These are phyloP conservation scores for Heliosperma pusillum DNA, from an alignment of 148 eudicot genomes.

Conservation along the genomic window DNA sequence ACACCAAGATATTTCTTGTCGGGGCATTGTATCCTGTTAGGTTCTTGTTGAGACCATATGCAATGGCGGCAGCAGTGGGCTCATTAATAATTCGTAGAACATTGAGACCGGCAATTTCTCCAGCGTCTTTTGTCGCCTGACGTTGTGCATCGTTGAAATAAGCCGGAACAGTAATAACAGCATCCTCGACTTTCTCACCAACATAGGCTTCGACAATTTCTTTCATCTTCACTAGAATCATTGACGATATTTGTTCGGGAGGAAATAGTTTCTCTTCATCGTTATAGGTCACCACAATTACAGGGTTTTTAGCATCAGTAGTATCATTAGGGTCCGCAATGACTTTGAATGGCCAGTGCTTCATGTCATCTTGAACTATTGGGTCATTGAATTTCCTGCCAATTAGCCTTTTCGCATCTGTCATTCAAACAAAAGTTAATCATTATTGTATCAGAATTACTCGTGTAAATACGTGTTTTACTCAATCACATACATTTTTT, in stretches of 20 bases:
- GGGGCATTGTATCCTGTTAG: too few relatives aligned
- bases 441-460: too few relatives aligned
- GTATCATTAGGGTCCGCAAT: too few relatives aligned
- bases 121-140: constrained; percentile 14
- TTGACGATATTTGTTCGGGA: constrained; percentile 23
- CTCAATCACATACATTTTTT: too few relatives aligned
- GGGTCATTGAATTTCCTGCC: too few relatives aligned
- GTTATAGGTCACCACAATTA: constrained; percentile 22
- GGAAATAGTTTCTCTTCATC: constrained; percentile 17
- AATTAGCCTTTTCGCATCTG: constrained; percentile 23
- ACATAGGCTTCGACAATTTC: background rate
- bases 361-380: too few relatives aligned
- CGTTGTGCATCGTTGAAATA: constrained; percentile 26
- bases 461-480: too few relatives aligned
- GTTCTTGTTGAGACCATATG: constrained; percentile 14
- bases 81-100: constrained; percentile 16
- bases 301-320: background rate
- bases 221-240: constrained; percentile 26
- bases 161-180: constrained; percentile 31
- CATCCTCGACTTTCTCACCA: background rate
- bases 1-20: background rate
- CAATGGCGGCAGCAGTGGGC: constrained; percentile 19
- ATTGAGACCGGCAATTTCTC: constrained; percentile 6
- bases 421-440: too few relatives aligned
- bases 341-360: too few relatives aligned